Evolutionary conservation across 2,329 filamentous ascomycete species (phyloP).

Genomic region (Talaromyces sp.): DNA sequence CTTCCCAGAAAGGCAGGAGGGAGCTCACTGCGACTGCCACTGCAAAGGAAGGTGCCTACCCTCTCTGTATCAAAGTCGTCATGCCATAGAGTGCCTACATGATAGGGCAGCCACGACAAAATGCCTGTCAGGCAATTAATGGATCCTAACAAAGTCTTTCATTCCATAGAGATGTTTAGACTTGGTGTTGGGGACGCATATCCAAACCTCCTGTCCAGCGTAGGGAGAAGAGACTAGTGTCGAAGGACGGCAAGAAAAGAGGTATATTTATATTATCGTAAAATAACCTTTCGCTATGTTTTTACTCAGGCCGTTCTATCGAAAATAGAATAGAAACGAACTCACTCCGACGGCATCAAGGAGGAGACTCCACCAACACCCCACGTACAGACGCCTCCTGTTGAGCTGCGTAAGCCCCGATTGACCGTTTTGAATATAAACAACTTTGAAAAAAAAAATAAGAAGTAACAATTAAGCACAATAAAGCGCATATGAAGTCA

Average conservation of each 20-base stretch:
- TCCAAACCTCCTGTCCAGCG: neutral
- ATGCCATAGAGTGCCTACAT: neutral
- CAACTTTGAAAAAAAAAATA: neutral
- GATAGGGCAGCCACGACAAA: neutral
- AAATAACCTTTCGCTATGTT: neutral
- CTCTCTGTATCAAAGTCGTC: neutral
- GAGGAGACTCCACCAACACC: neutral
- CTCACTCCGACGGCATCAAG: neutral
- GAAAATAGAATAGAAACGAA: neutral
- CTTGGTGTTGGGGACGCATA: neutral
- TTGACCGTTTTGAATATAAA: slow-evolving; percentile 6
- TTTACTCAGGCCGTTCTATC: neutral
- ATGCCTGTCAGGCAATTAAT: neutral
- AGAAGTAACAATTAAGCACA: slow-evolving; percentile 2
- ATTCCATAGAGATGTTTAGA: neutral
- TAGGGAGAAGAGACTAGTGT: neutral
- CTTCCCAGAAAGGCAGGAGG: neutral
- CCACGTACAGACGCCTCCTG: slow-evolving; percentile 2
- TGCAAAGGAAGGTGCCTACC: slow-evolving; percentile 1
- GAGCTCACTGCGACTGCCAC: neutral
- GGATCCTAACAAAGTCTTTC: neutral
- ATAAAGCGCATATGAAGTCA: neutral
- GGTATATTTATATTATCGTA: neutral
- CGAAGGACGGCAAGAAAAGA: neutral
- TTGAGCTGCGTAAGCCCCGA: neutral